Percentiles rank a stretch among this genome's conserved stretches.
Evolutionary conservation across 768 basidiomycete species (phyloP).

Genomic region (Trametes cubensis): DNA sequence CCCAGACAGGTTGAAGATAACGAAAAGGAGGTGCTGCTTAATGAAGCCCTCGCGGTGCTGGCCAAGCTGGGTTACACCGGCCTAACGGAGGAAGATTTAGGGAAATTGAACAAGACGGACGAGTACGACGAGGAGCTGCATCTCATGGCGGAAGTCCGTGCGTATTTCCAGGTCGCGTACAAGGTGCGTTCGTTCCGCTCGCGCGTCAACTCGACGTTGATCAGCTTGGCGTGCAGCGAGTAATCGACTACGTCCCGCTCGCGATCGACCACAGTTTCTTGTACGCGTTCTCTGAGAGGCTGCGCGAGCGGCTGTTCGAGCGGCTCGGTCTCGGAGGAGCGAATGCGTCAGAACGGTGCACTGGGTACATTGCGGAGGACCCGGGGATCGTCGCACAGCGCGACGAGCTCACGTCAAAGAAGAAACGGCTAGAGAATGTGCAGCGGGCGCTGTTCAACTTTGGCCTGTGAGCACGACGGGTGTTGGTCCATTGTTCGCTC

Average conservation of each 20-base stretch:
- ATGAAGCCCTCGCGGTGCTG: conserved; percentile 20
- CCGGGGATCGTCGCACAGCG: conserved; percentile 28
- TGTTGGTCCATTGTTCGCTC: too few species aligned
- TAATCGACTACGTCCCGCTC: conserved; percentile 47
- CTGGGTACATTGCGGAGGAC: conserved; percentile 35
- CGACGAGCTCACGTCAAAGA: conserved; percentile 30
- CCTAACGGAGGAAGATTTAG: conserved; percentile 23
- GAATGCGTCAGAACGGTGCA: conserved; percentile 26
- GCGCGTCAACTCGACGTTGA: background rate
- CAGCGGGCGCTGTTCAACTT: conserved; percentile 30
- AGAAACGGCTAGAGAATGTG: conserved; percentile 31
- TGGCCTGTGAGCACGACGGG: conserved; percentile 14
- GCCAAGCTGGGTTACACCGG: conserved; percentile 20
- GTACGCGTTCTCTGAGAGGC: conserved; percentile 26
- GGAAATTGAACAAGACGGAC: conserved; percentile 39
- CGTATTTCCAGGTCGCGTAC: conserved; percentile 68
- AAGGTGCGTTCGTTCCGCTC: conserved; percentile 9
- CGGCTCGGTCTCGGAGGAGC: conserved; percentile 29
- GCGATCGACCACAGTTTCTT: conserved; percentile 53
- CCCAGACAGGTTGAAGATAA: background rate
- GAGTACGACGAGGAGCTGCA: conserved; percentile 54
- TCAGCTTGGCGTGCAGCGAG: conserved; percentile 33
- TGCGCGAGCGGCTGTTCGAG: conserved; percentile 31
- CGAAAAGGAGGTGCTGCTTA: background rate
- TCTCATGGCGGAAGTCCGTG: conserved; percentile 73